Percentiles rank a stretch among this genome's conserved stretches.
Conservation (phyloP, 345 rosid species). For the Noccaea bulbosa region DNA sequence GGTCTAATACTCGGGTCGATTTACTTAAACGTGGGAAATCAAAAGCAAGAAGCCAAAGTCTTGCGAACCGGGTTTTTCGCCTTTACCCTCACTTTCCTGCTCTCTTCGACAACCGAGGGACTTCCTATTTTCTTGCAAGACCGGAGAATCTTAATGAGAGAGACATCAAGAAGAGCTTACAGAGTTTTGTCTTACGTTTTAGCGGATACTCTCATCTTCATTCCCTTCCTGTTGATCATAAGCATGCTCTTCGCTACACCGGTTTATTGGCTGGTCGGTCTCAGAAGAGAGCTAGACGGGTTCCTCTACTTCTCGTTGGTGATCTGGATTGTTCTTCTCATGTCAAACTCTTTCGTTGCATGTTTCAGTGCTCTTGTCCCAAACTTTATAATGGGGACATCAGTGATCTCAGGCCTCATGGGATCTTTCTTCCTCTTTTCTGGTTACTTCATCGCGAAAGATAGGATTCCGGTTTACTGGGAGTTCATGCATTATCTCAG, state of each 20-base stretch:
- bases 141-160: slow-evolving; percentile 74
- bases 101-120: slow-evolving; percentile 89
- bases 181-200: slow-evolving; percentile 69
- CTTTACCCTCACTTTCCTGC: slow-evolving; percentile 81
- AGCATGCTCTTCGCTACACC: slow-evolving; percentile 71
- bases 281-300: slow-evolving; percentile 58
- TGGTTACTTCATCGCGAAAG: slow-evolving; percentile 75
- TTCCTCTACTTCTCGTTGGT: slow-evolving; percentile 75
- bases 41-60: slow-evolving; percentile 48
- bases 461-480: slow-evolving; percentile 78
- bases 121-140: slow-evolving; percentile 88
- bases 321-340: slow-evolving; percentile 65
- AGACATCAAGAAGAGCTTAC: slow-evolving; percentile 82
- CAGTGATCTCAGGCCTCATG: slow-evolving; percentile 84
- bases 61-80: slow-evolving; percentile 82
- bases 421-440: slow-evolving; percentile 95
- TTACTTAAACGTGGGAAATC: slow-evolving; percentile 63
- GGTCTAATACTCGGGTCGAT: slow-evolving; percentile 78
- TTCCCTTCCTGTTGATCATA: slow-evolving; percentile 73
- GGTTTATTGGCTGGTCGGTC: slow-evolving; percentile 88
- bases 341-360: slow-evolving; percentile 89
- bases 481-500: slow-evolving; percentile 85
- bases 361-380: slow-evolving; percentile 95
- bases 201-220: slow-evolving; percentile 68
- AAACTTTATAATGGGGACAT: slow-evolving; percentile 92